These are phyloP conservation scores for Coniochaeta prunicola DNA, from an alignment of 2,329 filamentous ascomycete genomes.

Conservation along the genomic window DNA sequence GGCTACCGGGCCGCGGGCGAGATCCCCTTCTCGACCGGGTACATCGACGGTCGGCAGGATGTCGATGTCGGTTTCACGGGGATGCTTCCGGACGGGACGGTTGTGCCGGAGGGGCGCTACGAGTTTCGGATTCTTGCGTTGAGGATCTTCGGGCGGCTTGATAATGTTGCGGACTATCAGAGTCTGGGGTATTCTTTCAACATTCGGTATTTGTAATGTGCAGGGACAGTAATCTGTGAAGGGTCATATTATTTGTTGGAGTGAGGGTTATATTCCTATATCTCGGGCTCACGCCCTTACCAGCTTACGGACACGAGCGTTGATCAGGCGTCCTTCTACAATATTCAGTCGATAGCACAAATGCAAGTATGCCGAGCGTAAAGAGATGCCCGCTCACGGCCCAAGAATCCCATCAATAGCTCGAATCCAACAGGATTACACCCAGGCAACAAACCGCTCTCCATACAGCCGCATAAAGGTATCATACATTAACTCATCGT, in stretches of 20 bases:
- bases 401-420: neutral
- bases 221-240: too few species aligned
- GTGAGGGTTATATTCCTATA: too few species aligned
- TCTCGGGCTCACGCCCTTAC: neutral
- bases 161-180: neutral
- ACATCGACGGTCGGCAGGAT: neutral
- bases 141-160: neutral
- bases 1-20: neutral
- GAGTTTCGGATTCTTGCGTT: constrained; percentile 4
- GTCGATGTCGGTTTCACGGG: neutral
- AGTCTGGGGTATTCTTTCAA: neutral
- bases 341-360: too few species aligned
- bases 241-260: too few species aligned
- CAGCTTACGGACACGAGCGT: too few species aligned
- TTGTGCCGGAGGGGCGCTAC: constrained; percentile 1
- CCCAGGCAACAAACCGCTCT: neutral
- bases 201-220: neutral
- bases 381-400: neutral
- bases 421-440: neutral
- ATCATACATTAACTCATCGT: constrained; percentile 11
- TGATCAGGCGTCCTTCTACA: too few species aligned
- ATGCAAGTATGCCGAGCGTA: too few species aligned
- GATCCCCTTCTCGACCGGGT: neutral
- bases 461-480: constrained; percentile 6
- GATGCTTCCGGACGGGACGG: neutral